These are phyloP conservation scores for Colletotrichum sp. DNA, from an alignment of 2,329 filamentous ascomycete genomes.

Conservation along the genomic window DNA sequence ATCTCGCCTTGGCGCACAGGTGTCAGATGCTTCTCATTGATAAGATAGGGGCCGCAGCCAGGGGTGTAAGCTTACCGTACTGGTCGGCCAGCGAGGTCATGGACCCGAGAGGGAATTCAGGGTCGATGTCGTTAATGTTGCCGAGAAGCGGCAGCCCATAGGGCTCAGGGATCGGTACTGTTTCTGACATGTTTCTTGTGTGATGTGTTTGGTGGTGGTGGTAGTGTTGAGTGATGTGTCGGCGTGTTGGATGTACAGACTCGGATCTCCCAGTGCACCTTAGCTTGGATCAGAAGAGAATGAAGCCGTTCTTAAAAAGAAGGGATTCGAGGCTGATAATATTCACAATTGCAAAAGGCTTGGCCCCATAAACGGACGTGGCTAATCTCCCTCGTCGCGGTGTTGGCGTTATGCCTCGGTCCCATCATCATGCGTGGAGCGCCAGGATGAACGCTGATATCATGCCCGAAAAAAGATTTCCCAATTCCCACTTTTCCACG, in stretches of 20 bases:
- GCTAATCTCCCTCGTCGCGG: background rate
- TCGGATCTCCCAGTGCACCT: background rate
- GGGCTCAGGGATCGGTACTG: conserved; percentile 43
- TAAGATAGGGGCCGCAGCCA: background rate
- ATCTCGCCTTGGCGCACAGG: conserved; percentile 55
- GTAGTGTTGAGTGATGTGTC: background rate
- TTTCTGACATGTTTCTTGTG: conserved; percentile 11
- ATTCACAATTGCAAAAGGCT: background rate
- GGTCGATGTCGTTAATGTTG: conserved; percentile 68
- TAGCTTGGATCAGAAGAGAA: background rate
- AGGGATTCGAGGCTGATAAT: conserved; percentile 1
- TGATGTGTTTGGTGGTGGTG: background rate
- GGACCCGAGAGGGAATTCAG: conserved; percentile 60
- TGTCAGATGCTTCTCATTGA: background rate
- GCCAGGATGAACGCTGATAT: conserved; percentile 17
- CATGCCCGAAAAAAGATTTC: conserved; percentile 7
- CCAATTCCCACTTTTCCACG: conserved; percentile 13
- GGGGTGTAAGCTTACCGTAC: conserved; percentile 57
- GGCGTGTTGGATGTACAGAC: background rate
- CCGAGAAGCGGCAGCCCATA: conserved; percentile 69
- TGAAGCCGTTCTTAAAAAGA: background rate
- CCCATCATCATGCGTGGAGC: conserved; percentile 18
- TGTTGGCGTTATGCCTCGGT: conserved; percentile 13
- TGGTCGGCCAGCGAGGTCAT: conserved; percentile 64
- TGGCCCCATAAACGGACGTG: background rate